Evolutionary conservation across 306 rosid genomes (phyloP), one percentile per base, ranked within the genome.

Genomic region (Prunus fruticosa): DNA sequence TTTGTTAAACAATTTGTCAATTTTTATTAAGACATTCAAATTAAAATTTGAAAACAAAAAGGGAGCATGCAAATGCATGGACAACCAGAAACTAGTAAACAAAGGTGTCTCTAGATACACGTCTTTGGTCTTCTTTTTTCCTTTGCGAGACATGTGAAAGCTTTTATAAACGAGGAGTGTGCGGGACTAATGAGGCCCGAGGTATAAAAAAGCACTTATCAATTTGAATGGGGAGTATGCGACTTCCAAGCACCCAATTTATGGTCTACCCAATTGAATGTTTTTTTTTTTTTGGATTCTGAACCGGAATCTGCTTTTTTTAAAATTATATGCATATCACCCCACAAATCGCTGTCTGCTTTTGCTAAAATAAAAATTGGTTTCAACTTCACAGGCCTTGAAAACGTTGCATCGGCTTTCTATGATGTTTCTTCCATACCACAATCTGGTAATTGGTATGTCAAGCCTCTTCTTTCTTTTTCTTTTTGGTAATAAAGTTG

Each of bases 211-310:
- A 64, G 53, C 41, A 64, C 18, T 32, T 50, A 14, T 75, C 69
- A 64, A 19, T 32, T 19, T 57, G 5, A 74, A 60, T 9, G 11
- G 56, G n/a, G 25, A 10, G 27, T 10, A 3, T 3, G 27, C 27
- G 13, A 56, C 56, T 51, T 51, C 25, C 14, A 56, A 25, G 52
- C 43, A 11, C 32, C 13, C 20, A 50, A 50, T 22, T 19, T 2
- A 50, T 50, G 15, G 53, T 52, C 54, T n/a, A 52, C 77, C 68
- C 45, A 34, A 56, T 27, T 18, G 68, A 66, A 25, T 45, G 12
- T 49, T 20, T 51, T 15, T 73, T 1, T 41, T 52, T 52, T 52
- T 23, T 11, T 9, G 61, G 67, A 53, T 79, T 79, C 73, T 64
- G 10, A 34, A 1, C 34, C 61, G 50, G 50, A 43, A 64, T 78